Conservation (phyloP, 768 basidiomycete species). For the Boletus coccyginus region DNA sequence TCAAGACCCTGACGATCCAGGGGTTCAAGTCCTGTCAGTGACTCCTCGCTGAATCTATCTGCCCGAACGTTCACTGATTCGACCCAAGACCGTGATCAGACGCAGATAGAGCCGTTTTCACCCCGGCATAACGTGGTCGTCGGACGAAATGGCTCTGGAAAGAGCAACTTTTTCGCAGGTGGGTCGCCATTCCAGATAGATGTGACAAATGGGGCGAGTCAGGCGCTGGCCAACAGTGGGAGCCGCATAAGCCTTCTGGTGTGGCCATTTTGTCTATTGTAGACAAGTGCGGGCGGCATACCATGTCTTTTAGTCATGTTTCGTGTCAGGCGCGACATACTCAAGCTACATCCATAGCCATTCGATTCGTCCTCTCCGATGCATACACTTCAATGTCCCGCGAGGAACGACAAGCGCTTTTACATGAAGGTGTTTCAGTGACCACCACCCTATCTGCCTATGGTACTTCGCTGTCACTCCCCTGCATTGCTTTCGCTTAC, state of each 20-base stretch:
- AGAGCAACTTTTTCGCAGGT: conserved; percentile 99
- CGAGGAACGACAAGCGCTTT: conserved; percentile 88
- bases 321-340: background rate
- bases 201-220: background rate
- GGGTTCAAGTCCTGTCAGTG: conserved; percentile 95
- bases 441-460: conserved; percentile 90
- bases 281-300: background rate
- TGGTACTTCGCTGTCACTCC: conserved; percentile 43
- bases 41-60: background rate
- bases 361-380: conserved; percentile 96
- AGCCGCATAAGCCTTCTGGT: background rate
- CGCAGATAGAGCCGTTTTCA: conserved; percentile 92
- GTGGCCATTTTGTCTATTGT: background rate
- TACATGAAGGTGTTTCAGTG: conserved; percentile 90
- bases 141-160: conserved; percentile 95
- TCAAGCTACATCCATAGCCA: conserved; percentile 49
- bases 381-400: conserved; percentile 94
- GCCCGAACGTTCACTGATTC: conserved; percentile 1
- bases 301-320: background rate
- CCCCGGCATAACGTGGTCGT: conserved; percentile 95
- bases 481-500: background rate
- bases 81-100: conserved; percentile 74
- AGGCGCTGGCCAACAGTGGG: background rate
- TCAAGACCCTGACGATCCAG: conserved; percentile 87
- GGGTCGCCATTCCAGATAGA: conserved; percentile 21